Conservation (phyloP, 2,329 filamentous ascomycete species). For the Colletotrichum australisinense region DNA sequence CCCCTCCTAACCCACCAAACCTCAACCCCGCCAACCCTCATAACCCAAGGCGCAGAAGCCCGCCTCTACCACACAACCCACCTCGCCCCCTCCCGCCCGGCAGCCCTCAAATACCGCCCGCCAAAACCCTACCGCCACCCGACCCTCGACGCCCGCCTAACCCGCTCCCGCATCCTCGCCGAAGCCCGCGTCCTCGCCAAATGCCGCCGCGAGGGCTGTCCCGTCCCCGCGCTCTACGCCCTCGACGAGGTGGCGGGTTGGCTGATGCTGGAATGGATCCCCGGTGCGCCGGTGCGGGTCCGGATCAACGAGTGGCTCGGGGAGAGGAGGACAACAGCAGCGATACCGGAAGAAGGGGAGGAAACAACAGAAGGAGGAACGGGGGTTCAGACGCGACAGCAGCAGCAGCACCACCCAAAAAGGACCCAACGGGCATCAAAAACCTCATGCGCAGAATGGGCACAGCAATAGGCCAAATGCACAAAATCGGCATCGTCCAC, state of each 20-base stretch:
- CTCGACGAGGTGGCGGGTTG: constrained; percentile 74
- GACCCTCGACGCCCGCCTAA: constrained; percentile 86
- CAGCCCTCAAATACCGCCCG: constrained; percentile 91
- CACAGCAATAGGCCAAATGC: constrained; percentile 77
- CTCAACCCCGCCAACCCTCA: constrained; percentile 71
- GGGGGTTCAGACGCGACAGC: constrained; percentile 41
- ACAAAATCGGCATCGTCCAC: constrained; percentile 88
- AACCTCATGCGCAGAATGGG: constrained; percentile 79
- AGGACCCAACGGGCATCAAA: constrained; percentile 63
- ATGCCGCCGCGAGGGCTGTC: constrained; percentile 81
- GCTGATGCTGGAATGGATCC: constrained; percentile 88
- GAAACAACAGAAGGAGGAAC: too few species aligned
- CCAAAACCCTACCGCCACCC: constrained; percentile 93
- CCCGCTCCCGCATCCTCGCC: constrained; percentile 85
- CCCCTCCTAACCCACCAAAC: constrained; percentile 72
- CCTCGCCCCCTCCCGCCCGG: constrained; percentile 73
- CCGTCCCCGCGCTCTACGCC: constrained; percentile 84
- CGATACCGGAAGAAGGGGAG: constrained; percentile 39
- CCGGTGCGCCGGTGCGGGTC: constrained; percentile 76
- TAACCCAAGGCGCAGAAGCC: constrained; percentile 95
- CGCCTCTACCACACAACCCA: constrained; percentile 91
- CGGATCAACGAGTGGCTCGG: constrained; percentile 76
- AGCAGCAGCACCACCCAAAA: not conserved
- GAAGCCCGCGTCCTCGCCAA: constrained; percentile 88
- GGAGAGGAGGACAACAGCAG: constrained; percentile 4